These are phyloP conservation scores for Microbotryum violaceum DNA, from an alignment of 1,284 basidiomycete genomes.

Conservation along the genomic window DNA sequence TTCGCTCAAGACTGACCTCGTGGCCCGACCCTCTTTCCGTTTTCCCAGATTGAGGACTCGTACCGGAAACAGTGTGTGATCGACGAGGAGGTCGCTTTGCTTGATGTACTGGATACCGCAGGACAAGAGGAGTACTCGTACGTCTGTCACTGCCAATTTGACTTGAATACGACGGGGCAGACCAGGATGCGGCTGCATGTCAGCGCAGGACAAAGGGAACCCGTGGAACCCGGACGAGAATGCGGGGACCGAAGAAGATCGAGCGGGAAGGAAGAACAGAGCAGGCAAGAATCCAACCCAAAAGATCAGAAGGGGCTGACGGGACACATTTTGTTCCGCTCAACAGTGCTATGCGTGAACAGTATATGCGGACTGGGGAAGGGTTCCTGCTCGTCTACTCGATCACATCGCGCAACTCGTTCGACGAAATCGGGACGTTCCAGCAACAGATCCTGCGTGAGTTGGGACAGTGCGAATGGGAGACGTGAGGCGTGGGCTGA, in stretches of 20 bases:
- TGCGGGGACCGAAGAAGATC: too few relatives aligned
- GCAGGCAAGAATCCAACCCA: too few relatives aligned
- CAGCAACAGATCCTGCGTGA: conserved; percentile 90
- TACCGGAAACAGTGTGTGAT: conserved; percentile 95
- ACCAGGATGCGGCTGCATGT: too few relatives aligned
- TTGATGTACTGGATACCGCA: conserved; percentile 97
- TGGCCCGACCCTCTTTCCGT: not conserved
- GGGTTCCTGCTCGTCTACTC: conserved; percentile 98
- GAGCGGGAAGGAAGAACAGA: not conserved
- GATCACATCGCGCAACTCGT: conserved; percentile 95
- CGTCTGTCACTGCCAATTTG: conserved; percentile 38
- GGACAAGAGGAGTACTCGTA: conserved; percentile 98
- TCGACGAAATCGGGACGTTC: conserved; percentile 93
- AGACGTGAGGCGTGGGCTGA: not conserved
- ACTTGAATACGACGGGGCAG: not conserved
- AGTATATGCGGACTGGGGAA: conserved; percentile 96
- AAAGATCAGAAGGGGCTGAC: not conserved
- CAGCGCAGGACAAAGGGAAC: not conserved
- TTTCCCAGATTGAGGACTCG: conserved; percentile 52
- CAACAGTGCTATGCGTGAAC: conserved; percentile 90
- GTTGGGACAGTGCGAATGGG: not conserved
- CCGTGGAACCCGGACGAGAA: not conserved
- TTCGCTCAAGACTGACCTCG: not conserved
- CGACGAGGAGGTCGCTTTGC: conserved; percentile 92
- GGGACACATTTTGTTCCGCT: not conserved